Percentiles rank a stretch among this genome's conserved stretches.
These are phyloP conservation scores for Syncephalastrum sp. DNA, from an alignment of 371 early-diverging fungal genomes.

Conservation along the genomic window DNA sequence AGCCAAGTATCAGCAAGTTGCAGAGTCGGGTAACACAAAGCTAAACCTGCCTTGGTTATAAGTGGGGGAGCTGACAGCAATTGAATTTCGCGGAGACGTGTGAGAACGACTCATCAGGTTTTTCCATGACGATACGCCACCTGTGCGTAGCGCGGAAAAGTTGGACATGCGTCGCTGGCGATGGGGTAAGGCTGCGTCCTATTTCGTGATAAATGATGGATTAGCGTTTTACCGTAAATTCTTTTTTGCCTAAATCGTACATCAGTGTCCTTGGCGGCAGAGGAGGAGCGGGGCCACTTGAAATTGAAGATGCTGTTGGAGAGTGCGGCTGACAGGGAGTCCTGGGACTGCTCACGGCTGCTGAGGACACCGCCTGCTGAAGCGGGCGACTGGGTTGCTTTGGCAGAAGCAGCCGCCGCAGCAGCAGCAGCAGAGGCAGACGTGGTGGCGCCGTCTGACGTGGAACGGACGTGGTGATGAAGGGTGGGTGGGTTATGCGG, in stretches of 20 bases:
- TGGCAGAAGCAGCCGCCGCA: too few species aligned
- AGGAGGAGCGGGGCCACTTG: conserved; percentile 4
- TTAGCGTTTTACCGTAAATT: too few species aligned
- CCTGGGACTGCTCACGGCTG: conserved; percentile 5
- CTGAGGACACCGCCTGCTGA: background rate
- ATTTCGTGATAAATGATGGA: background rate
- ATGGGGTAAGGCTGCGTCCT: conserved; percentile 8
- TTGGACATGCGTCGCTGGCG: conserved; percentile 26
- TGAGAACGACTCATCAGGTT: conserved; percentile 27
- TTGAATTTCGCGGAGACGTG: conserved; percentile 16
- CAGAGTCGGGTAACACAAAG: background rate
- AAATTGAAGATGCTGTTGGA: conserved; percentile 10
- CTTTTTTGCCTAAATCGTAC: too few species aligned
- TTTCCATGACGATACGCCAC: conserved; percentile 28
- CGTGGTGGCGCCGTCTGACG: conserved; percentile 17
- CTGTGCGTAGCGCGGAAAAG: conserved; percentile 29
- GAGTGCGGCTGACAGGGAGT: conserved; percentile 26
- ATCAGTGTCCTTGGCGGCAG: too few species aligned
- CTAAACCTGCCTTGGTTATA: conserved; percentile 29
- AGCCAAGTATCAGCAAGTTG: conserved; percentile 1
- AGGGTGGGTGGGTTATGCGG: conserved; percentile 10
- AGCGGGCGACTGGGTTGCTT: background rate
- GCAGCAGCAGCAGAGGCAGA: too few species aligned
- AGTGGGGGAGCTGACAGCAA: conserved; percentile 23
- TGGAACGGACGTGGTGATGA: conserved; percentile 17